phyloP scores from a whole-genome alignment of 768 basidiomycete genomes.

The Naganishia randhawae region DNA sequence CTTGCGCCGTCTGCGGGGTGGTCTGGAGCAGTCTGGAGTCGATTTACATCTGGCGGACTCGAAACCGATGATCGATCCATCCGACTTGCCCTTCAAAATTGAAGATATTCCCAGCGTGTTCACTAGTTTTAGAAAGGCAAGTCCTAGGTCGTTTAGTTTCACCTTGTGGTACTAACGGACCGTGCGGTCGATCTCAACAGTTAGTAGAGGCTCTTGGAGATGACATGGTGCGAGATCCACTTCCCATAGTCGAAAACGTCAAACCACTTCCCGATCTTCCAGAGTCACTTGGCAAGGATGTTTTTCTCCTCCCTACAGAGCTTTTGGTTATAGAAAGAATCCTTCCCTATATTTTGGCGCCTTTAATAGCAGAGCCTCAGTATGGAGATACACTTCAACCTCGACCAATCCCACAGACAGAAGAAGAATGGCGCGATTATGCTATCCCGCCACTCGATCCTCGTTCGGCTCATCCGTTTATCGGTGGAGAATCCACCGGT shows the following conservation, averaged over 20 bases:
- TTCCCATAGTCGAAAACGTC: conserved; percentile 33
- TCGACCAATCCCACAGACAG: conserved; percentile 9
- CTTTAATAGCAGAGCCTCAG: conserved; percentile 42
- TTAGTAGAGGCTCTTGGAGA: conserved; percentile 51
- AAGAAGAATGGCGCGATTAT: conserved; percentile 11
- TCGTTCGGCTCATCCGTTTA: conserved; percentile 49
- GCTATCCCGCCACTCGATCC: conserved; percentile 30
- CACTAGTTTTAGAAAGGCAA: conserved; percentile 52
- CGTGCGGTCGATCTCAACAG: neutral
- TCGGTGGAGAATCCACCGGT: conserved; percentile 47
- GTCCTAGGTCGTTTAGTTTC: neutral
- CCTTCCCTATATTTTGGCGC: conserved; percentile 30
- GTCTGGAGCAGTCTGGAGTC: conserved; percentile 25
- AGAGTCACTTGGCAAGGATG: neutral
- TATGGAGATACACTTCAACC: conserved; percentile 31
- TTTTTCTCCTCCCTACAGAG: conserved; percentile 25
- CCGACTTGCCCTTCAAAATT: conserved; percentile 48
- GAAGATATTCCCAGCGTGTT: conserved; percentile 52
- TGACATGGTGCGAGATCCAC: conserved; percentile 47
- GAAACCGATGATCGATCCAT: conserved; percentile 46
- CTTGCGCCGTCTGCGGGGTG: conserved; percentile 31
- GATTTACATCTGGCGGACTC: conserved; percentile 34
- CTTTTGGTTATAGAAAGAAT: conserved; percentile 26
- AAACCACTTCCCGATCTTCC: conserved; percentile 44
- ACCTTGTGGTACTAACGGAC: neutral